Evolutionary conservation across 345 rosid genomes (phyloP), one percentile per base, ranked within the genome.

Genomic region (Lepidium africanum): DNA sequence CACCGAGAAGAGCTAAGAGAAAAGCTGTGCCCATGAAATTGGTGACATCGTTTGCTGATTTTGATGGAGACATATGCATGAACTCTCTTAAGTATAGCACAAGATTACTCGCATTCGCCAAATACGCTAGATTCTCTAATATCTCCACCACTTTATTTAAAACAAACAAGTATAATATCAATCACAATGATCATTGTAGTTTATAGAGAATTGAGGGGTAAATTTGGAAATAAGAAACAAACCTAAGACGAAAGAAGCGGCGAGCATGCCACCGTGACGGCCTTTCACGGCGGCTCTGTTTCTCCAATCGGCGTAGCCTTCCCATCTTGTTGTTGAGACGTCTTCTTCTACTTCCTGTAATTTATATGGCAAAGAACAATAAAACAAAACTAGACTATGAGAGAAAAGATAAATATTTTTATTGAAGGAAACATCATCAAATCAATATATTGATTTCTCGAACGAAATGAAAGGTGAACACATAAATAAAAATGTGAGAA

Each of bases 1-100:
- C 96, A 1, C 96, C 96, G 32, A 85, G 90, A 50, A 89, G 90
- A 68, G 92, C 90, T 61, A 85, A 71, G 60, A 89, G 86, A 71
- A 89, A 89, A 61, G 96, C 85, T 7, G 96, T 89, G 25, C 96
- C 96, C 92, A 89, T 86, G 89, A 89, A 89, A 70, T 81, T 86
- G 40, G 96, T 86, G 74, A 86, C 92, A 63, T 80, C 76, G 49
- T 83, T 85, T 7, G 96, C 96, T 5, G 96, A 77, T 78, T 81
- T 85, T 0, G 90, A 80, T 7, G 87, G 89, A 42, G 96, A 86
- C 17, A 86, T 77, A 73, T 86, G 87, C 96, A 86, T 83, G 83
- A 73, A 72, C 12, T 86, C 71, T 5, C 83, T 66, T 36, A 86
- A 46, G 64, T 89, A 89, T 39, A 72, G 23, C 82, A 89, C 96